Conservation (phyloP, 2,329 filamentous ascomycete species). For the Colletotrichum sp. region DNA sequence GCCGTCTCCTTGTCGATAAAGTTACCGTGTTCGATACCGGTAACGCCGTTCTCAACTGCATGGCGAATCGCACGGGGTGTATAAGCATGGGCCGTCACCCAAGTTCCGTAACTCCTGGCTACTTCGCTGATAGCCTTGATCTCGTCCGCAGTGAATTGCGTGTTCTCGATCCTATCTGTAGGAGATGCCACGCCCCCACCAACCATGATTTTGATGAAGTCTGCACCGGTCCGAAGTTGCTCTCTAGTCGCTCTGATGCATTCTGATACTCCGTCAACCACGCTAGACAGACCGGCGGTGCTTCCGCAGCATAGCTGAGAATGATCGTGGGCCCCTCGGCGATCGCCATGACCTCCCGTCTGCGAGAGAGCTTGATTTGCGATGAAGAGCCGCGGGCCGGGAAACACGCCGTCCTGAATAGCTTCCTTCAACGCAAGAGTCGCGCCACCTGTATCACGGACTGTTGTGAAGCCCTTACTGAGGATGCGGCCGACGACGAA, state of each 20-base stretch:
- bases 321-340: constrained; percentile 45
- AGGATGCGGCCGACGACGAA: constrained; percentile 56
- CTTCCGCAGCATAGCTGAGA: constrained; percentile 49
- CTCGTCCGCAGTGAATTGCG: constrained; percentile 63
- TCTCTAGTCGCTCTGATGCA: constrained; percentile 58
- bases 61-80: constrained; percentile 59
- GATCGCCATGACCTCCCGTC: constrained; percentile 63
- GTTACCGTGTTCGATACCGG: constrained; percentile 55
- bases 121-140: constrained; percentile 57
- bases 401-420: constrained; percentile 58
- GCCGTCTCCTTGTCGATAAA: constrained; percentile 48
- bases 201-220: constrained; percentile 68
- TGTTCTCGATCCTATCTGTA: constrained; percentile 56
- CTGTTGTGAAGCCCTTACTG: constrained; percentile 60
- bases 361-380: constrained; percentile 59
- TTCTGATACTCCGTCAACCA: constrained; percentile 60
- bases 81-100: constrained; percentile 64
- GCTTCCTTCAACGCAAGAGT: constrained; percentile 59
- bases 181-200: constrained; percentile 62
- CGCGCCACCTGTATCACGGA: constrained; percentile 64
- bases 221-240: constrained; percentile 58
- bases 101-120: constrained; percentile 52
- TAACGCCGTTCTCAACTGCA: constrained; percentile 58
- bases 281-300: constrained; percentile 40
- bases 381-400: constrained; percentile 61